Evolutionary conservation across 768 basidiomycete genomes (phyloP), one percentile per base, ranked within the genome.

Genomic region (Fomitopsis serialis): DNA sequence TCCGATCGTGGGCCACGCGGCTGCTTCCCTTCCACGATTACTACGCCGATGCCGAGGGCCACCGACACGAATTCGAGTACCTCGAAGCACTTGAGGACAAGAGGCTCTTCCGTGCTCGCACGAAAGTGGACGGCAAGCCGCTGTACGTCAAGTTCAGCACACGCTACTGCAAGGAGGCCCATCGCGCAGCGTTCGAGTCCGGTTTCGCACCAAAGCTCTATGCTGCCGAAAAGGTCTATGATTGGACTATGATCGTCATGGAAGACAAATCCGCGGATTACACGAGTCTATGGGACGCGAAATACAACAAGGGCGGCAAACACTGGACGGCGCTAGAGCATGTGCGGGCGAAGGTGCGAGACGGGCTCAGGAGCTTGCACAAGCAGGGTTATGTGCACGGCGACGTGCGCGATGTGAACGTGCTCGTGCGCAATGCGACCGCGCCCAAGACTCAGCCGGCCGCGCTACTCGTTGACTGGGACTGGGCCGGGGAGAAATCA

Each of bases 241-340:
- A 34, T 42, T 51, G 50, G 50, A 43, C n/a, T 42, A 51, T 51
- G 50, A 27, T 51, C 50, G 50, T 51, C 19, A 51, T 51, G 42
- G 49, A 50, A 19, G 49, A 50, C 37, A 27, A 7, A 25, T 32
- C 50, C 4, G 50, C 37, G 11, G 40, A 43, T 4, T 51, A 51
- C 42, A 9, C 50, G 7, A 44, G 19, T 11, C n/a, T 51, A 17
- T 44, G 42, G 42, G 50, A 51, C n/a, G 3, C 43, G 24, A 44
- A 32, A 23, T 13, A 7, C 10, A 32, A 40, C 19, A 10, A 11
- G 19, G 15, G 24, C 10, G 11, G 17, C 35, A 23, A 9, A 10
- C 12, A 15, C 37, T 11, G 35, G 10, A 6, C 5, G 15, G 15
- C 15, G 6, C 6, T 40, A 6, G 37, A 40, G 37, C 7, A 17